A percentile compares a stretch with the other conserved stretches of the same genome.
These are phyloP conservation scores for Candida golubevii DNA, from an alignment of 805 yeast genomes.

Conservation along the genomic window DNA sequence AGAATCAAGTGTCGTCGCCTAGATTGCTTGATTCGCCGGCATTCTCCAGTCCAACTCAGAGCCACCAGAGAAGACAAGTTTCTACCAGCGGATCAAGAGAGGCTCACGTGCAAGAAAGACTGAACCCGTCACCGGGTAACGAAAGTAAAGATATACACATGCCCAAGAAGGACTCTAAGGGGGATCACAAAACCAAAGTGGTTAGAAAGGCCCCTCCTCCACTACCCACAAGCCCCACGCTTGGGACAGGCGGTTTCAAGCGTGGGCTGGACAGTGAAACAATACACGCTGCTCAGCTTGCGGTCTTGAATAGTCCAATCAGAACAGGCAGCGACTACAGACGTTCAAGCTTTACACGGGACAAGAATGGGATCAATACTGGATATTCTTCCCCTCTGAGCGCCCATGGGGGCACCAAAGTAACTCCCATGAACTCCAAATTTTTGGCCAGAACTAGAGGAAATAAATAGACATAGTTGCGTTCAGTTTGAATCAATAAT, in stretches of 20 bases:
- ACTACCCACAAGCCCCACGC: slow-evolving; percentile 8
- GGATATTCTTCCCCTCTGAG: not conserved
- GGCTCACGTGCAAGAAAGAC: slow-evolving; percentile 15
- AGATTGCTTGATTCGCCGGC: slow-evolving; percentile 10
- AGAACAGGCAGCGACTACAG: slow-evolving; percentile 21
- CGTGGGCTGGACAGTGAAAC: slow-evolving; percentile 20
- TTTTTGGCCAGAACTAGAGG: slow-evolving; percentile 54
- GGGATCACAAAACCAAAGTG: not conserved
- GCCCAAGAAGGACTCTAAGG: not conserved
- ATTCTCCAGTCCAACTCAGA: slow-evolving; percentile 8
- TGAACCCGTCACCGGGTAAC: slow-evolving; percentile 13
- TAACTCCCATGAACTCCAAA: slow-evolving; percentile 58
- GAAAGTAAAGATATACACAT: slow-evolving; percentile 1
- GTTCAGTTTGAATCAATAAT: no score
- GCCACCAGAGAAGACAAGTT: slow-evolving; percentile 3
- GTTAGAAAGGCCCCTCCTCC: slow-evolving; percentile 33
- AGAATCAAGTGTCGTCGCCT: slow-evolving; percentile 6
- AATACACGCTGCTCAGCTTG: slow-evolving; percentile 43
- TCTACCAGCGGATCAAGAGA: not conserved
- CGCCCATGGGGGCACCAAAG: slow-evolving; percentile 18
- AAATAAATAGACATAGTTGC: slow-evolving; percentile 24
- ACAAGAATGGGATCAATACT: slow-evolving; percentile 9
- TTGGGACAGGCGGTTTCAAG: slow-evolving; percentile 3
- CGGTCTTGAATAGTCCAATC: slow-evolving; percentile 32
- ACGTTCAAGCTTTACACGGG: slow-evolving; percentile 37